Base-by-base conservation (phyloP, 345 rosid genomes). In the Anacardium occidentale region DNA sequence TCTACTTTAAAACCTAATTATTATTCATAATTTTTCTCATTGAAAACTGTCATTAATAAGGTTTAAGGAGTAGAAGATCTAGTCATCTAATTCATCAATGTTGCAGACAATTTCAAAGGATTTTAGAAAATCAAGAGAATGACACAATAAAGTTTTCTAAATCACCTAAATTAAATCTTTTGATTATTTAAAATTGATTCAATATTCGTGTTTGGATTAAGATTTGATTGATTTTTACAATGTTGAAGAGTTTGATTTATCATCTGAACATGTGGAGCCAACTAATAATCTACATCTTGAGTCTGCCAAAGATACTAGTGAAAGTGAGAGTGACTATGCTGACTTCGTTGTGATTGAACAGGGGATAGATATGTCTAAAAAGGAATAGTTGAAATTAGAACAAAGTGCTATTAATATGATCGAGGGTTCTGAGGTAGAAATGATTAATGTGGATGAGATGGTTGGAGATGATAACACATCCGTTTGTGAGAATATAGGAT, bases 391-490 rank as follows among this genome's bases (percentile, higher is more conserved):
- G 70, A 66, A 73, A 62, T 4, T 58, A n/a, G 74, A 77, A 80
- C 76, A 75, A 75, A 71, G 34, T 73, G 73, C 51, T 81, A 59
- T 25, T 68, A 56, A 73, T 57, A n/a, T n/a, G n/a, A 42, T 60
- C 5, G 82, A 86, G 76, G 63, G 69, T 48, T 69, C 78, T 25
- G 32, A 18, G 74, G 63, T 84, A 71, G 94, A 87, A 82, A 85
- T 74, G 67, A 74, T 89, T 72, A 73, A 86, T 73, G 74, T 80
- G 78, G 78, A 85, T 83, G 89, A 87, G 68, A 78, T 87, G 64
- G 74, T 84, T 63, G 73, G 66, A 74, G 90, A 81, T 68, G 85
- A 81, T 62, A 83, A 78, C 69, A 57, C 61, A n/a, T 69, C 61
- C 53, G 45, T 62, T 72, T 68, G 62, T 11, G 78, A 81, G 66